A percentile compares a stretch with the other conserved stretches of the same genome.
phyloP scores from a whole-genome alignment of 352 stramenopile species.

The Phytophthora pini region DNA sequence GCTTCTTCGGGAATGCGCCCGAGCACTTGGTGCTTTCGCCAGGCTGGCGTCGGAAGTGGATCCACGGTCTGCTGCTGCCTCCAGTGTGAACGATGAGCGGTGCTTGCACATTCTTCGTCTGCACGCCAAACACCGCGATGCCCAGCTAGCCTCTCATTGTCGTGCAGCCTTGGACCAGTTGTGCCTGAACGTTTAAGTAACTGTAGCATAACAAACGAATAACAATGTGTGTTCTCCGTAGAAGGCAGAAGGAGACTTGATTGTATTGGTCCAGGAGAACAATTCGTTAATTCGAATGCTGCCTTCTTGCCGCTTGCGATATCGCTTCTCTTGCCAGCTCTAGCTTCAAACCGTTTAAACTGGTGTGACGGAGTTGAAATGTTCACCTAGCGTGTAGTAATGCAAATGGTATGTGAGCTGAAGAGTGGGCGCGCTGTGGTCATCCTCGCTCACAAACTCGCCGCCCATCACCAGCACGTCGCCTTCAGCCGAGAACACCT shows the following conservation, averaged over 20 bases:
- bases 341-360: conserved; percentile 15
- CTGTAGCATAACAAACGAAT: conserved; percentile 35
- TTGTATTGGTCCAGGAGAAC: not conserved
- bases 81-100: conserved; percentile 35
- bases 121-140: conserved; percentile 67
- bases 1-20: conserved; percentile 74
- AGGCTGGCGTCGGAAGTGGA: conserved; percentile 51
- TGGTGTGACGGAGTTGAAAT: conserved; percentile 97
- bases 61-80: conserved; percentile 16
- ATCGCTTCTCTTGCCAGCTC: not conserved
- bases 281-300: too few relatives aligned
- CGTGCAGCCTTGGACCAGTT: conserved; percentile 55
- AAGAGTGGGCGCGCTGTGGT: conserved; percentile 63
- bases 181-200: conserved; percentile 28
- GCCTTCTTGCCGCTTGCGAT: not conserved
- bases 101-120: conserved; percentile 49
- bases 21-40: conserved; percentile 60
- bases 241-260: not conserved
- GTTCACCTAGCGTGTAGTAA: conserved; percentile 99
- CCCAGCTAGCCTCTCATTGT: conserved; percentile 66
- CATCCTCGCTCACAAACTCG: conserved; percentile 61
- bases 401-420: conserved; percentile 96
- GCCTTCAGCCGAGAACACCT: conserved; percentile 92
- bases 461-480: conserved; percentile 91
- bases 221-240: conserved; percentile 4